Evolutionary conservation across 345 rosid species (phyloP), one percentile per base, ranked within the genome.

Genomic region (Turnera subulata): DNA sequence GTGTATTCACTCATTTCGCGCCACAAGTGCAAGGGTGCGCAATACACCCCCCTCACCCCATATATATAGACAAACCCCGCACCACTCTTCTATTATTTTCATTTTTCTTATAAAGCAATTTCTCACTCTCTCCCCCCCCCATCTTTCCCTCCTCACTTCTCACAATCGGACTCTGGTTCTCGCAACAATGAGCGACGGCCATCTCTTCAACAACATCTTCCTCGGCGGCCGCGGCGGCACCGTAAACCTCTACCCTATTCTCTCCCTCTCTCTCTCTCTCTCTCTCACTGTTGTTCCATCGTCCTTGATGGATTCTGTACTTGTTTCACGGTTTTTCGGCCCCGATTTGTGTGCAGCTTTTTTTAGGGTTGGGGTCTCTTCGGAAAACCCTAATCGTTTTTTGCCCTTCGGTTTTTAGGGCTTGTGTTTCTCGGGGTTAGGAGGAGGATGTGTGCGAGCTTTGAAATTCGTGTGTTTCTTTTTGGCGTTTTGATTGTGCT

Each of bases 181-280:
- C 53, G 61, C 61, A 33, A 58, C 74, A 20, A 89, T 86, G 95
- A 60, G 90, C 16, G 97, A 86, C 74, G 89, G 84, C 37, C 95
- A 81, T 49, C 76, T 72, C 69, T 86, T 84, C 70, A 86, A 86
- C 70, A 89, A 75, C 37, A 86, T 89, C 72, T 84, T 89, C 23
- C 88, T 89, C 61, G 84, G 90, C 1, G 92, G 97, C 26, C 92
- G 90, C 11, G 97, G 95, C 15, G 95, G 97, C 72, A 69, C 92
- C 24, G 97, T 86, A 20, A 29, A 63, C 73, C 4, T 22, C 40
- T 58, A 44, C 19, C 53, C 19, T 10, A 19, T 6, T 43, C 32
- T 55, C 17, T 37, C 59, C 44, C 21, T 38, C 16, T 11, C 43
- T 43, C 0, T 52, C 29, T 24, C 18, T 2, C 7, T 14, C 35